phyloP scores from a whole-genome alignment of 2,329 filamentous ascomycete genomes.

The Fusarium fujikuroi region DNA sequence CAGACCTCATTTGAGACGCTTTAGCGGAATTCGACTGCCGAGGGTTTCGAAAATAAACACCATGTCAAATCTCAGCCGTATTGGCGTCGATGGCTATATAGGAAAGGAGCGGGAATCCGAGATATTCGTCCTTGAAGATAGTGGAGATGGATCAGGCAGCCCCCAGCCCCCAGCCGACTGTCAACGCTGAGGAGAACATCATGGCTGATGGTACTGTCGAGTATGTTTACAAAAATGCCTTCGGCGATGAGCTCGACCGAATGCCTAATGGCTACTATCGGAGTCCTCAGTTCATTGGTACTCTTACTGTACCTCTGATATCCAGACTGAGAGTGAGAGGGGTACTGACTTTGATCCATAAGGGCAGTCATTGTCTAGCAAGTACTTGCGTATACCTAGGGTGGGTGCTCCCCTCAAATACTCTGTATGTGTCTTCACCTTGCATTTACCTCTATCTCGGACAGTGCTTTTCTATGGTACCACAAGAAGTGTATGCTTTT shows the following conservation, averaged over 20 bases:
- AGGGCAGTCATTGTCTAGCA: slow-evolving; percentile 41
- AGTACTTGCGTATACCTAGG: slow-evolving; percentile 50
- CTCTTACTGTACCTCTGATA: slow-evolving; percentile 46
- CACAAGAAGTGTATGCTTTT: background rate
- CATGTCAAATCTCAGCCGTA: slow-evolving; percentile 7
- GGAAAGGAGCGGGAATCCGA: slow-evolving; percentile 8
- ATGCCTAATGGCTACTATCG: slow-evolving; percentile 56
- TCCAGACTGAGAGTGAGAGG: background rate
- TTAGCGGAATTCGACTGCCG: too few species aligned
- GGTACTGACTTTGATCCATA: background rate
- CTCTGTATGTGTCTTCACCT: slow-evolving; percentile 39
- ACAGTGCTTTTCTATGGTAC: background rate
- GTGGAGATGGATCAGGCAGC: slow-evolving; percentile 11
- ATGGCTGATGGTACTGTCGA: slow-evolving; percentile 56
- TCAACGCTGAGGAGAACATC: slow-evolving; percentile 45
- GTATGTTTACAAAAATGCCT: slow-evolving; percentile 53
- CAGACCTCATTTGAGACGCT: slow-evolving; percentile 8
- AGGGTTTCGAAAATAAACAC: background rate
- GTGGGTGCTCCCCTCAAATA: slow-evolving; percentile 52
- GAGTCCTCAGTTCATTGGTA: slow-evolving; percentile 54
- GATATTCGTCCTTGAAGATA: background rate
- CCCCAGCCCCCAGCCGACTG: slow-evolving; percentile 1
- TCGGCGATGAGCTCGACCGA: slow-evolving; percentile 54
- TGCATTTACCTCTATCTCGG: background rate
- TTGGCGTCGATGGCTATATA: background rate